These are phyloP conservation scores for Trametes polyzona DNA, from an alignment of 1,284 basidiomycete genomes.

Conservation along the genomic window DNA sequence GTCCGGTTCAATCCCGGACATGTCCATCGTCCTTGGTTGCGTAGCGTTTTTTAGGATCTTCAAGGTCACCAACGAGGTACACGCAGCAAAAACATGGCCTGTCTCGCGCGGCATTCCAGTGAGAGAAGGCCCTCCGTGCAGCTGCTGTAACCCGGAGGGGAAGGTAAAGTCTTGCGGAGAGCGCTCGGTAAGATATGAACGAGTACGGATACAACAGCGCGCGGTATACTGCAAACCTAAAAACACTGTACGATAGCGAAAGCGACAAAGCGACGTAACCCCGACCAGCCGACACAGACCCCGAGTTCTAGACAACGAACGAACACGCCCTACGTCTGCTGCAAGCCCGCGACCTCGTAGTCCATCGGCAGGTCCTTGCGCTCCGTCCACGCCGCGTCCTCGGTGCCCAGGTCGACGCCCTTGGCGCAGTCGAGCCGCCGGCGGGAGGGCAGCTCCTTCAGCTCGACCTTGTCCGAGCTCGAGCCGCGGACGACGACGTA, in stretches of 20 bases:
- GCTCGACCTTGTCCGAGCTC: slow-evolving; percentile 43
- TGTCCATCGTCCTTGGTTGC: background rate
- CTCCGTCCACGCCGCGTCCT: slow-evolving; percentile 69
- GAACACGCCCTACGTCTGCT: slow-evolving; percentile 31
- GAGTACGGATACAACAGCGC: background rate
- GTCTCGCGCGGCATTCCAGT: background rate
- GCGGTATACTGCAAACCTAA: background rate
- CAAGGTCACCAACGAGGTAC: background rate
- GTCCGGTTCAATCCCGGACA: slow-evolving; percentile 9
- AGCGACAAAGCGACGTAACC: slow-evolving; percentile 1
- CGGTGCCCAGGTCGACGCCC: slow-evolving; percentile 65
- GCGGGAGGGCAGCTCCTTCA: slow-evolving; percentile 65
- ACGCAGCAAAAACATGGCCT: background rate
- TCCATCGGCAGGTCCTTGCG: slow-evolving; percentile 72
- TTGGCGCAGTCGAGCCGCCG: slow-evolving; percentile 65
- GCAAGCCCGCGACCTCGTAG: slow-evolving; percentile 62
- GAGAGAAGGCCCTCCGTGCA: too few relatives aligned
- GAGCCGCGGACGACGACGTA: slow-evolving; percentile 56
- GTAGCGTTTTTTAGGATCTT: background rate
- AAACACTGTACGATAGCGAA: background rate
- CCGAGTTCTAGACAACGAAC: background rate
- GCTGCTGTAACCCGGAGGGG: too few relatives aligned
- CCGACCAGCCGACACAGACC: background rate
- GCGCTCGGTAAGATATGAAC: background rate
- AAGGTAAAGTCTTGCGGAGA: too few relatives aligned